Evolutionary conservation across 768 basidiomycete species (phyloP), one percentile per base, ranked within the genome.

Genomic region (Tulasnella sp.): DNA sequence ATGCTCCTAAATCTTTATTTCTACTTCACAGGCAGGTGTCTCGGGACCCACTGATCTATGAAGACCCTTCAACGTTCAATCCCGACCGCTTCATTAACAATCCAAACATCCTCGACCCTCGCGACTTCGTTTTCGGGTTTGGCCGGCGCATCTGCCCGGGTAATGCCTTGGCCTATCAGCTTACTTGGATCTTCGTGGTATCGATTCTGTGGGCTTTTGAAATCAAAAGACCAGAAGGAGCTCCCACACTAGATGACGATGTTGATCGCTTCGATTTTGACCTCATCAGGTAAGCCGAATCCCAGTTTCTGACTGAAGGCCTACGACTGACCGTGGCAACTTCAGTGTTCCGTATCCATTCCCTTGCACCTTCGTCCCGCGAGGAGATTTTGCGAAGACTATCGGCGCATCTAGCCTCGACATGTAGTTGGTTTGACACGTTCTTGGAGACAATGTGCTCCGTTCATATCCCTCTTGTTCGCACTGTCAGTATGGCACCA

Each of bases 81-180:
- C 40, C 40, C 8, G 17, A 72, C 7, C 58, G 58, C 12, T 64
- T 64, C 58, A 64, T 64, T 15, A 25, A 64, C 0, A 64, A 64
- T 64, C 58, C 58, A 7, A 25, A 64, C 14, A 19, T 64, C 31
- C 17, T 72, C 17, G 71, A 72, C 71, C 71, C 71, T 2, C 31
- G 40, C n/a, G 40, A 40, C 12, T 45, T 40, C 25, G 29, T 40
- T 14, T 72, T 72, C 17, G 71, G 71, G 4, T 72, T 72, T 52
- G 71, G 71, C 6, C 71, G 71, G 25, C 45, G 71, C 12, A 36
- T 19, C 14, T 72, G 71, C 29, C 71, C 71, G 17, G 71, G 71
- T 0, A 52, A 40, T 17, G n/a, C 45, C n/a, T 31, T 72, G 0
- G 71, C 40, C 3, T 40, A 39, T 3, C 11, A 72, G 25, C 25